phyloP scores from a whole-genome alignment of 2,329 filamentous ascomycete species.

The Exophiala calicioides region DNA sequence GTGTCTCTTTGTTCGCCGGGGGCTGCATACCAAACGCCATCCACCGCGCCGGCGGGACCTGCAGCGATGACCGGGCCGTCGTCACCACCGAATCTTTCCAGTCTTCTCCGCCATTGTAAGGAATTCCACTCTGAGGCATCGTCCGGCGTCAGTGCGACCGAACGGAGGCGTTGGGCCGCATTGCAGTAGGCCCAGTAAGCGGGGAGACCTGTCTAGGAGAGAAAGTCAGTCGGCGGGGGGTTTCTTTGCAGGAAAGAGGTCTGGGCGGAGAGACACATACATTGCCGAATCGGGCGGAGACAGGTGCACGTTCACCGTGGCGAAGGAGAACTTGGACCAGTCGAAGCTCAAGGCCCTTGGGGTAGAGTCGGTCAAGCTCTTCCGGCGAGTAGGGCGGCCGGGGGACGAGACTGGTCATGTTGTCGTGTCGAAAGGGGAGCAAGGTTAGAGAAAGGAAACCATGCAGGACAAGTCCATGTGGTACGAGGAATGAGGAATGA shows the following conservation, averaged over 20 bases:
- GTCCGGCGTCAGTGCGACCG: conserved; percentile 58
- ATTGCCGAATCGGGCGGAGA: conserved; percentile 85
- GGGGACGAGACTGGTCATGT: conserved; percentile 77
- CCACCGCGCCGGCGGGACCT: conserved; percentile 69
- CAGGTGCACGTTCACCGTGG: conserved; percentile 71
- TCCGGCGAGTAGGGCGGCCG: conserved; percentile 75
- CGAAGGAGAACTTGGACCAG: conserved; percentile 76
- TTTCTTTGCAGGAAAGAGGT: no score
- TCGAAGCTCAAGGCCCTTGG: conserved; percentile 74
- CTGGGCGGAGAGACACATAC: conserved; percentile 37
- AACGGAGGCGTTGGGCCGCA: conserved; percentile 69
- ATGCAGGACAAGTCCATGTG: no score
- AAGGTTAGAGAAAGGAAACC: no score
- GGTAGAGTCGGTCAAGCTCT: conserved; percentile 81
- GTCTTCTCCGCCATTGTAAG: conserved; percentile 66
- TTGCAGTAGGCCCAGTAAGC: conserved; percentile 87
- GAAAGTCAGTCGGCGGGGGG: conserved; percentile 27
- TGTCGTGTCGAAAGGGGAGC: no score
- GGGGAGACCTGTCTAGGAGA: conserved; percentile 49
- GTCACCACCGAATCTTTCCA: conserved; percentile 77
- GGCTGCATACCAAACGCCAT: conserved; percentile 68
- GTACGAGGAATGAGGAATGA: no score
- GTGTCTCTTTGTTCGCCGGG: background rate
- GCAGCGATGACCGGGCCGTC: conserved; percentile 70
- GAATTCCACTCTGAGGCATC: conserved; percentile 58